Evolutionary conservation across 2,329 filamentous ascomycete genomes (phyloP).

Genomic region (Verticillium tricorpus): DNA sequence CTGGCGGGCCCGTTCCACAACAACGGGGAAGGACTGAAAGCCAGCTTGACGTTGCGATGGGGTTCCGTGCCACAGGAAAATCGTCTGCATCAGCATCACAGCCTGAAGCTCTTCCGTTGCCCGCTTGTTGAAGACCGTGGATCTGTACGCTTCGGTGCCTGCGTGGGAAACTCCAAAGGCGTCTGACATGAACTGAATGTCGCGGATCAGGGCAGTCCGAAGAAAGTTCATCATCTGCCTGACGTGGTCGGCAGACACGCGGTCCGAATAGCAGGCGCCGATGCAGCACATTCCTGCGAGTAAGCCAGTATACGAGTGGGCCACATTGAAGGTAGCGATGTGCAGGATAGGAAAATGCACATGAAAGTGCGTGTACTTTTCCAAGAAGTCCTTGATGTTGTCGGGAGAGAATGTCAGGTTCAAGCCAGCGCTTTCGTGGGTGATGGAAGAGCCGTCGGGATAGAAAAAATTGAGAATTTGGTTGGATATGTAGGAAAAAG

Average conservation of each 20-base stretch:
- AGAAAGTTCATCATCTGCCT: conserved; percentile 65
- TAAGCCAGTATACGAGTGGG: conserved; percentile 61
- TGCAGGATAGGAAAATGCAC: conserved; percentile 71
- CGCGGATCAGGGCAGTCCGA: conserved; percentile 53
- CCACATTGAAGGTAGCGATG: conserved; percentile 64
- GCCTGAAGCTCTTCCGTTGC: conserved; percentile 60
- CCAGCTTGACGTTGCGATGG: conserved; percentile 59
- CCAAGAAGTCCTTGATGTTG: conserved; percentile 66
- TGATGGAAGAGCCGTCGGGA: conserved; percentile 51
- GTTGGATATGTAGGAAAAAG: conserved; percentile 49
- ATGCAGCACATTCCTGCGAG: conserved; percentile 67
- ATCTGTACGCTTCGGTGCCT: background rate
- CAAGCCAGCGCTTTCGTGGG: conserved; percentile 48
- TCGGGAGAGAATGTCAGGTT: conserved; percentile 61
- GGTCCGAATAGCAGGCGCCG: conserved; percentile 70
- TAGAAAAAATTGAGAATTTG: conserved; percentile 54
- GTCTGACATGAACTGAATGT: conserved; percentile 42
- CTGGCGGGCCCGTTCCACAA: conserved; percentile 54
- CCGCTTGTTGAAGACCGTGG: conserved; percentile 7
- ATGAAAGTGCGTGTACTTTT: conserved; percentile 68
- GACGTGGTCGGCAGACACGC: conserved; percentile 54
- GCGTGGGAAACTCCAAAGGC: conserved; percentile 17
- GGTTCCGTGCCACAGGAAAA: conserved; percentile 68
- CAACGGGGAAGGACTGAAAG: conserved; percentile 51
- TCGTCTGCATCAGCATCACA: conserved; percentile 54